A percentile compares a stretch with the other conserved stretches of the same genome.
phyloP scores from a whole-genome alignment of 371 early-diverging fungal genomes.

The Mitosporidium daphniae region DNA sequence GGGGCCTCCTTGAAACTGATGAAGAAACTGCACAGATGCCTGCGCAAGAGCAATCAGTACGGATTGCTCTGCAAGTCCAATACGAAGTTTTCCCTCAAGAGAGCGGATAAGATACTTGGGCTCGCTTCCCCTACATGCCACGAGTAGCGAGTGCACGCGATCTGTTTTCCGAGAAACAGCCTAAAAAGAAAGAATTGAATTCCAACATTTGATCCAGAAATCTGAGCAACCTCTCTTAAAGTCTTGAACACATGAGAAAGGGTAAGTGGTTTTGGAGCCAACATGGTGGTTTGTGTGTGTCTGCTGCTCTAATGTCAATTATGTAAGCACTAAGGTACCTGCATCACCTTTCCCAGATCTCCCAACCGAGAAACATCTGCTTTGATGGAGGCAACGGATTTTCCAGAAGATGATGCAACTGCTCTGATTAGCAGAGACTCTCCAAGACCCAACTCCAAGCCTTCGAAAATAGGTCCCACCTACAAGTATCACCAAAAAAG shows the following conservation, averaged over 20 bases:
- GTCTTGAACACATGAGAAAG: slow-evolving; percentile 40
- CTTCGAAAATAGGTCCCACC: slow-evolving; percentile 73
- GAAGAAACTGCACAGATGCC: slow-evolving; percentile 20
- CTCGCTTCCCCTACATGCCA: slow-evolving; percentile 40
- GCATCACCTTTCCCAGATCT: slow-evolving; percentile 62
- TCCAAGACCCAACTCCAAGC: slow-evolving; percentile 74
- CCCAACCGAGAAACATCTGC: slow-evolving; percentile 29
- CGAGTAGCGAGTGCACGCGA: slow-evolving; percentile 37
- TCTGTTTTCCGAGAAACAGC: slow-evolving; percentile 37
- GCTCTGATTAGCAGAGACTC: slow-evolving; percentile 69
- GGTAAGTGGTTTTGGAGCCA: slow-evolving; percentile 33
- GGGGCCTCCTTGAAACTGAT: too few species aligned
- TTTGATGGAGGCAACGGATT: slow-evolving; percentile 29
- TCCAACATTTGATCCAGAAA: slow-evolving; percentile 24
- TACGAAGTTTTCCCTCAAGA: slow-evolving; percentile 73
- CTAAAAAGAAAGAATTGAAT: slow-evolving; percentile 4
- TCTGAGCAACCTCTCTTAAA: slow-evolving; percentile 40
- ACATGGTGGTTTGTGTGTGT: slow-evolving; percentile 26
- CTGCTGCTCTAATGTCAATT: slow-evolving; percentile 16
- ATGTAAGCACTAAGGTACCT: slow-evolving; percentile 9
- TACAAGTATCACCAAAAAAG: slow-evolving; percentile 4
- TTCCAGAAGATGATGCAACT: slow-evolving; percentile 47
- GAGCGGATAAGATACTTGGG: slow-evolving; percentile 65
- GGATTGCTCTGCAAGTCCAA: slow-evolving; percentile 80
- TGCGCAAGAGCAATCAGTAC: slow-evolving; percentile 53